A percentile compares a stretch with the other conserved stretches of the same genome.
phyloP scores from a whole-genome alignment of 2,329 filamentous ascomycete genomes.

The Sporothrix schenckii region DNA sequence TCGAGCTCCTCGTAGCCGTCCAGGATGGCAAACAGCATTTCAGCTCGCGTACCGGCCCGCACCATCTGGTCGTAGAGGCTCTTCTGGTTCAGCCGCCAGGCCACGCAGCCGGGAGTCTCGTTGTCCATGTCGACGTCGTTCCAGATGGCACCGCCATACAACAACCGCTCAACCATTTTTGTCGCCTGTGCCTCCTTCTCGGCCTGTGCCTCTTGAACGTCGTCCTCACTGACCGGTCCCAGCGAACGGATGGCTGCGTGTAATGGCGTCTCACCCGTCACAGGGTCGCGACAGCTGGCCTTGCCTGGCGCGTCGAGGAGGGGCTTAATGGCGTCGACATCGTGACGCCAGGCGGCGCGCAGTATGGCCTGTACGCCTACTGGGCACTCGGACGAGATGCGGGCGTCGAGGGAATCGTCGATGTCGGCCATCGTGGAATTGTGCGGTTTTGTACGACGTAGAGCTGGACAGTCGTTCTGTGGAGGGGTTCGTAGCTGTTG shows the following conservation, averaged over 20 bases:
- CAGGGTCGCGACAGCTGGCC: slow-evolving; percentile 78
- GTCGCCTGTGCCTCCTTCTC: slow-evolving; percentile 46
- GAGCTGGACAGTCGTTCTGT: not conserved
- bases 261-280: slow-evolving; percentile 83
- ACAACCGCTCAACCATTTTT: slow-evolving; percentile 71
- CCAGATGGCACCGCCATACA: slow-evolving; percentile 93
- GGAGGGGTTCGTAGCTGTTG: not conserved
- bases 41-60: slow-evolving; percentile 86
- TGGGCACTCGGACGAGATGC: slow-evolving; percentile 59
- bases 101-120: slow-evolving; percentile 91
- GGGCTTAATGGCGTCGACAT: slow-evolving; percentile 67
- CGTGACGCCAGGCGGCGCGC: slow-evolving; percentile 59
- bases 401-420: slow-evolving; percentile 54
- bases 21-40: slow-evolving; percentile 79
- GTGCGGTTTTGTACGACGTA: not conserved
- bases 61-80: slow-evolving; percentile 81
- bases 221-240: not conserved
- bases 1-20: slow-evolving; percentile 77
- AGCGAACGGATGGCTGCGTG: slow-evolving; percentile 82
- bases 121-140: slow-evolving; percentile 85
- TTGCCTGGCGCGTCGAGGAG: slow-evolving; percentile 66
- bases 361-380: slow-evolving; percentile 56
- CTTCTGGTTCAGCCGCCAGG: slow-evolving; percentile 66
- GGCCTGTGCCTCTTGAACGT: not conserved
- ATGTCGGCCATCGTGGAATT: slow-evolving; percentile 40